Evolutionary conservation across 2,329 filamentous ascomycete species (phyloP).

Genomic region (Orbilia ellipsospora): DNA sequence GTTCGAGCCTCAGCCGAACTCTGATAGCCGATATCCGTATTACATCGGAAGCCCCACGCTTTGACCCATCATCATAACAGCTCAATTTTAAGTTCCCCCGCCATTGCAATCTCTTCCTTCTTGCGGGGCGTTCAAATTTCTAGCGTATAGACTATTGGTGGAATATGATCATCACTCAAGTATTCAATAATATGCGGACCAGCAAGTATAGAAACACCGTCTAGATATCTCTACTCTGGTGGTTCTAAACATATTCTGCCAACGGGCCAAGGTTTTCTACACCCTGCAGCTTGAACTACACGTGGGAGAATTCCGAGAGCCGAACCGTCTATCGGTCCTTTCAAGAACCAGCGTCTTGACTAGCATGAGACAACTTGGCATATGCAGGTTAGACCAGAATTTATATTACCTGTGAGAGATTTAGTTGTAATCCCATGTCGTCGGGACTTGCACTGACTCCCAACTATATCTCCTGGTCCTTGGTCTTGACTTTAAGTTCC

Average conservation of each 20-base stretch:
- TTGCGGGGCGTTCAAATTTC: background rate
- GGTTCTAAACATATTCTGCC: conserved; percentile 6
- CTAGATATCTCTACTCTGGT: background rate
- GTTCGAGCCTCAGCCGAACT: conserved; percentile 1
- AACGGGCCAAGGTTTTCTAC: background rate
- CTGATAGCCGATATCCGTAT: too few relatives aligned
- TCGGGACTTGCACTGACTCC: background rate
- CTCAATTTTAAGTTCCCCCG: too few relatives aligned
- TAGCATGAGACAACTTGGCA: background rate
- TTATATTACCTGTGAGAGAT: conserved; percentile 12
- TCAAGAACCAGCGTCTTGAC: conserved; percentile 6
- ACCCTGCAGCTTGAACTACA: conserved; percentile 7
- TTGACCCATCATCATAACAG: too few relatives aligned
- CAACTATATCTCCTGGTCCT: background rate
- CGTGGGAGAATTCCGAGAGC: conserved; percentile 33
- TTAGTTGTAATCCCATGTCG: conserved; percentile 7
- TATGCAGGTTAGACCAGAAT: background rate
- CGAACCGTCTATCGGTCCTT: conserved; percentile 11
- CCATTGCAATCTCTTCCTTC: background rate
- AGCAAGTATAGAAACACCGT: too few relatives aligned
- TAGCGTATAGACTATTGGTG: conserved; percentile 32
- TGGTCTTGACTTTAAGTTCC: background rate
- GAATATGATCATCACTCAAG: conserved; percentile 19
- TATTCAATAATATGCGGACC: too few relatives aligned
- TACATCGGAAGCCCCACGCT: too few relatives aligned